Evolutionary conservation across 345 rosid genomes (phyloP).

Genomic region (Citrus mangshanensis): DNA sequence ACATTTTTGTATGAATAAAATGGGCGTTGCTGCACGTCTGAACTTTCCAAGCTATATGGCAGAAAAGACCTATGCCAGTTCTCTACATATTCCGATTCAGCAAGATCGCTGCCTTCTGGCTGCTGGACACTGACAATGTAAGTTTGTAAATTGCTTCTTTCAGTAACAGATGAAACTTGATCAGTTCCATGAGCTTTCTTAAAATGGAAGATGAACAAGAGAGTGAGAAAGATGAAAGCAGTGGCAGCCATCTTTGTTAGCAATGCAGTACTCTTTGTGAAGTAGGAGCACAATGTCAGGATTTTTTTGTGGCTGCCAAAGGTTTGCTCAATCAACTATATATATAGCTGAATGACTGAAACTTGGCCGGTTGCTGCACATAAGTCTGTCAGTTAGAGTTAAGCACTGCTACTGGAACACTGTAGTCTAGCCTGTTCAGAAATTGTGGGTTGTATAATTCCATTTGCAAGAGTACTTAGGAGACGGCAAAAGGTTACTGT

Average conservation of each 20-base stretch:
- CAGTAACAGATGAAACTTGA: background rate
- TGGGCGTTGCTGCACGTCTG: constrained; percentile 12
- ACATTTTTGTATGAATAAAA: constrained; percentile 30
- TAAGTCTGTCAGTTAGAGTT: background rate
- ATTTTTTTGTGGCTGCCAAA: background rate
- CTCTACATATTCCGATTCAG: constrained; percentile 16
- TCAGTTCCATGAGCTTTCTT: background rate
- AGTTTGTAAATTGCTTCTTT: constrained; percentile 18
- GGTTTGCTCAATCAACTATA: background rate
- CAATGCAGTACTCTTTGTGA: background rate
- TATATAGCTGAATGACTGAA: background rate
- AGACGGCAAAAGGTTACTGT: background rate
- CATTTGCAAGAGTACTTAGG: background rate
- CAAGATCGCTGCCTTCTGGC: constrained; percentile 18
- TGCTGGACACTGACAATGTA: constrained; percentile 38
- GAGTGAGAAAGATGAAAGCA: background rate
- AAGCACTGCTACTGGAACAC: background rate
- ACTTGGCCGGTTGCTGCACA: background rate
- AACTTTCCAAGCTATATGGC: constrained; percentile 12
- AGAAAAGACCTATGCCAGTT: constrained; percentile 30
- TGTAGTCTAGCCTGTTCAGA: background rate
- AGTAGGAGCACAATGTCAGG: background rate
- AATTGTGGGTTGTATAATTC: background rate
- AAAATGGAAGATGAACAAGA: constrained; percentile 4
- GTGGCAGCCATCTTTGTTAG: background rate